Evolutionary conservation across 2,329 filamentous ascomycete genomes (phyloP), one percentile per base, ranked within the genome.

Genomic region (Cladosporium sp.): DNA sequence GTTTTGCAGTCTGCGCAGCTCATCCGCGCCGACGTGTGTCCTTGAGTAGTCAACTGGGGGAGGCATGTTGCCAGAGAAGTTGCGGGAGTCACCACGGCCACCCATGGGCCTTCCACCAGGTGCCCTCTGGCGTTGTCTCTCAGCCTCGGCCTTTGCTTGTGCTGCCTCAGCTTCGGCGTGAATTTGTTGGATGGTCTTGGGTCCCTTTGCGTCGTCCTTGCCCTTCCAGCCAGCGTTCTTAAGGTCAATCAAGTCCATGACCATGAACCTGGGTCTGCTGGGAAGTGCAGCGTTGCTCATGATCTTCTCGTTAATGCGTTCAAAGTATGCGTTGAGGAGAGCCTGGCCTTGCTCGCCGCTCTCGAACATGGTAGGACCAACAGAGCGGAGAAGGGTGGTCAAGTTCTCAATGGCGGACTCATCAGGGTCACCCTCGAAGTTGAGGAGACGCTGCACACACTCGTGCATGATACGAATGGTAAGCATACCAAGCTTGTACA

Each of bases 391-490:
- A 56, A 98, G 79, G 74, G 94, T 96, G 62, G 85, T 90, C 70
- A 98, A 83, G 59, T 89, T 95, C 78, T 98, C 93, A 53, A 98
- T 86, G 69, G 96, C 91, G 48, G 92, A 88, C 73, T 98, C 93
- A 61, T 98, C 93, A 38, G 93, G 93, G 54, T 89, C 76, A 55
- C 88, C 90, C 65, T 92, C 86, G 71, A 94, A 97, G 72, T 98
- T 92, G 59, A 98, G 88, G 56, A 98, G 81, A 72, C 95, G 95
- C 75, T 90, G 85, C 22, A 98, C 90, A 79, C 93, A 98, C 72
- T 96, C 89, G 76, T 98, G 92, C 93, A 98, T 98, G 73, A 98
- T 98, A 69, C 92, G 88, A 70, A 96, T 88, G 54, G 93, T 98
- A 70, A 98, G 80, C 93, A 98, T 98, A 68, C 86, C 85, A 54